Percentiles rank a stretch among this genome's conserved stretches.
Evolutionary conservation across 2,329 filamentous ascomycete species (phyloP).

Genomic region (Byssochlamys sp.): DNA sequence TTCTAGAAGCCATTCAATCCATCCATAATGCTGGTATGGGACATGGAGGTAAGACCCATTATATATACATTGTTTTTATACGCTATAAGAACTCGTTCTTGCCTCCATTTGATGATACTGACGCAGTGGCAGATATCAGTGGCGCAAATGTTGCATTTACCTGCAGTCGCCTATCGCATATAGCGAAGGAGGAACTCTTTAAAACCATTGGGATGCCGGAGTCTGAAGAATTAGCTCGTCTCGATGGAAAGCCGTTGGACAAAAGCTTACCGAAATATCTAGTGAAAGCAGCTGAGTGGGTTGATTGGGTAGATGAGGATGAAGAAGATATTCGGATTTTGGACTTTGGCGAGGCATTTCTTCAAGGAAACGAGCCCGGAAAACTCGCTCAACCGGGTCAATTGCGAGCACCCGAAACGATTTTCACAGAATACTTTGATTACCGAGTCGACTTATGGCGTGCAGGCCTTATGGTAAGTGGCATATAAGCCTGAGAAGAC

Average conservation of each 20-base stretch:
- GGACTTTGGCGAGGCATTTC: conserved; percentile 33
- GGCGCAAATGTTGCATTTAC: conserved; percentile 18
- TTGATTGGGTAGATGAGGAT: too few relatives aligned
- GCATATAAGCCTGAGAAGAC: too few relatives aligned
- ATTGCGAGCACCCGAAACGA: conserved; percentile 29
- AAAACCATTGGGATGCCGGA: conserved; percentile 7
- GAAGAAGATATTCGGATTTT: conserved; percentile 19
- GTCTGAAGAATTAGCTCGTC: conserved; percentile 7
- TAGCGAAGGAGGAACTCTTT: conserved; percentile 13
- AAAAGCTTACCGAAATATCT: conserved; percentile 17
- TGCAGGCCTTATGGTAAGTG: conserved; percentile 27
- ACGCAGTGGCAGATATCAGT: conserved; percentile 15
- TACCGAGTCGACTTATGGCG: conserved; percentile 31
- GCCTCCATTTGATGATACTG: too few relatives aligned
- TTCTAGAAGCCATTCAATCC: conserved; percentile 18
- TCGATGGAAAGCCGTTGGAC: conserved; percentile 14
- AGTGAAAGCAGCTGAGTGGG: conserved; percentile 8
- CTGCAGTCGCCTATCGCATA: conserved; percentile 7
- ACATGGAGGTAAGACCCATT: conserved; percentile 19
- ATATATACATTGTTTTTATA: background rate
- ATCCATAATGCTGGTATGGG: conserved; percentile 19
- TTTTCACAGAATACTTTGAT: conserved; percentile 28
- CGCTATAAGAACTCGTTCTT: too few relatives aligned
- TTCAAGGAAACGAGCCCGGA: background rate
- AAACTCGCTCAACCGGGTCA: conserved; percentile 18